Conservation (phyloP, 495 filamentous ascomycete genomes). For the Umbilicaria muhlenbergii region DNA sequence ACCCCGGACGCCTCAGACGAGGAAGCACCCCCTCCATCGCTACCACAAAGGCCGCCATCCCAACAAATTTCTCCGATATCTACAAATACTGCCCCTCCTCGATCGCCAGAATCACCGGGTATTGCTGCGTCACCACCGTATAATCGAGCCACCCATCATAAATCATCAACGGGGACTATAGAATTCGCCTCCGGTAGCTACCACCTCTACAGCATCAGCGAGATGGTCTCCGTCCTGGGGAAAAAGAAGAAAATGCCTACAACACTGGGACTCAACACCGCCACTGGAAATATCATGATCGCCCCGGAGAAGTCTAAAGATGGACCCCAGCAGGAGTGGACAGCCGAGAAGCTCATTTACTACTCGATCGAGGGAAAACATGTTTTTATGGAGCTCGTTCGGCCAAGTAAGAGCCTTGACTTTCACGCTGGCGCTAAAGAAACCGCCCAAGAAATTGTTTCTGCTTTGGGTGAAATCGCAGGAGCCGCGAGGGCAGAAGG, state of each 20-base stretch:
- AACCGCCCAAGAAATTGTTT: conserved; percentile 83
- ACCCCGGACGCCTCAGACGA: conserved; percentile 47
- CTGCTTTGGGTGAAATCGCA: conserved; percentile 74
- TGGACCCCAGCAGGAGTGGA: conserved; percentile 80
- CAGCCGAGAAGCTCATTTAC: conserved; percentile 77
- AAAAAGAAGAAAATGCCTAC: conserved; percentile 97
- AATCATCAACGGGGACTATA: conserved; percentile 20
- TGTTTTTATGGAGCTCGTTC: conserved; percentile 83
- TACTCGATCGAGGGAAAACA: conserved; percentile 98
- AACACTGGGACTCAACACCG: conserved; percentile 75
- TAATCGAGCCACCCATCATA: conserved; percentile 31
- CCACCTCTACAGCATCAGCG: conserved; percentile 89
- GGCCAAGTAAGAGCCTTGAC: conserved; percentile 84
- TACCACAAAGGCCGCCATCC: conserved; percentile 56
- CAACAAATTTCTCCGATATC: conserved; percentile 37
- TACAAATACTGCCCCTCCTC: conserved; percentile 31
- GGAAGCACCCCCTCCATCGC: conserved; percentile 41
- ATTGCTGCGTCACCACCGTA: conserved; percentile 43
- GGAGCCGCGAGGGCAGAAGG: conserved; percentile 74
- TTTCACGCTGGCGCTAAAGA: conserved; percentile 97
- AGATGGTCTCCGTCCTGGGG: conserved; percentile 87
- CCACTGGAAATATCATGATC: conserved; percentile 78
- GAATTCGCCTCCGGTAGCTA: conserved; percentile 56
- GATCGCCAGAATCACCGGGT: conserved; percentile 24
- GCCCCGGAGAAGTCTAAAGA: conserved; percentile 68